A percentile compares a stretch with the other conserved stretches of the same genome.
Evolutionary conservation across 495 filamentous ascomycete species (phyloP).

Genomic region (Choiromyces venosus): DNA sequence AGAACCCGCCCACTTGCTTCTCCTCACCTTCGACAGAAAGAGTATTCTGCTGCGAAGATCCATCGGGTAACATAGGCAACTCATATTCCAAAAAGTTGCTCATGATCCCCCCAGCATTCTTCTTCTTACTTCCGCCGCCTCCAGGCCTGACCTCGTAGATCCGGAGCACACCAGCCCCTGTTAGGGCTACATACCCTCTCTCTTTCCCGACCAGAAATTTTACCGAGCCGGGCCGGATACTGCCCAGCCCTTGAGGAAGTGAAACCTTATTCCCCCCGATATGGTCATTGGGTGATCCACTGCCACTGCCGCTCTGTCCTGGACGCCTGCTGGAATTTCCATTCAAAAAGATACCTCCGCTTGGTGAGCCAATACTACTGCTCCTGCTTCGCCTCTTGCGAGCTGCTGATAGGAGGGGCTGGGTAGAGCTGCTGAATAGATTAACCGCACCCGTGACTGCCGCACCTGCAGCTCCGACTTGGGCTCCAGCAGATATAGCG

Average conservation of each 20-base stretch:
- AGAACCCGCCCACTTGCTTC: slow-evolving; percentile 36
- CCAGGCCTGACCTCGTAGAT: slow-evolving; percentile 59
- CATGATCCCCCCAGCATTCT: slow-evolving; percentile 45
- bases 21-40: slow-evolving; percentile 41
- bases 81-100: slow-evolving; percentile 61
- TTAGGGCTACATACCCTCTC: slow-evolving; percentile 51
- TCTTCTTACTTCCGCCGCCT: slow-evolving; percentile 43
- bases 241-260: slow-evolving; percentile 53
- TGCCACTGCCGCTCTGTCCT: slow-evolving; percentile 66
- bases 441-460: slow-evolving; percentile 55
- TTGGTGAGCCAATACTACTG: slow-evolving; percentile 40
- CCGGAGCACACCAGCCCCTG: slow-evolving; percentile 60
- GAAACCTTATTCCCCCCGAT: slow-evolving; percentile 80
- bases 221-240: slow-evolving; percentile 51
- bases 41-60: slow-evolving; percentile 31
- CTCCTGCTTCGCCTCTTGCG: slow-evolving; percentile 33
- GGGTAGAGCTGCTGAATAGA: slow-evolving; percentile 63
- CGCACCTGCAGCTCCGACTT: slow-evolving; percentile 47
- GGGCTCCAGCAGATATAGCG: slow-evolving; percentile 35
- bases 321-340: slow-evolving; percentile 62
- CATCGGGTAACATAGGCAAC: slow-evolving; percentile 54
- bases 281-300: slow-evolving; percentile 72
- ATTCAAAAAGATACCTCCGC: slow-evolving; percentile 46
- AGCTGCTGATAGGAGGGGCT: slow-evolving; percentile 54
- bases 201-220: slow-evolving; percentile 53